Evolutionary conservation across 768 basidiomycete species (phyloP).

Genomic region (Hemileccinum impolitum): DNA sequence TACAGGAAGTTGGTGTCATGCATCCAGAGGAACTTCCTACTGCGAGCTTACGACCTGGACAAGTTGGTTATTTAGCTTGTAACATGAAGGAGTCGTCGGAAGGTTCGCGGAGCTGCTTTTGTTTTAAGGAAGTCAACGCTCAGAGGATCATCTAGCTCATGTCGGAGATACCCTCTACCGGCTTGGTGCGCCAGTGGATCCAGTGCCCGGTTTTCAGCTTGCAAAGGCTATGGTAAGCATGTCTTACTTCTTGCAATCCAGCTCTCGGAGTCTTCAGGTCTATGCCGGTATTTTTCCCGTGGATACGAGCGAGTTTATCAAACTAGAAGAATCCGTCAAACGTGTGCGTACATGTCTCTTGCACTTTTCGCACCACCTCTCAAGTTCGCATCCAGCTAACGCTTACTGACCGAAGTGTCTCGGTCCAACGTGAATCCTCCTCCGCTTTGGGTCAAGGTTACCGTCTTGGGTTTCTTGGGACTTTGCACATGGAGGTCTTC

Average conservation of each 20-base stretch:
- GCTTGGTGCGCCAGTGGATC: constrained; percentile 67
- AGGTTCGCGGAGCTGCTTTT: constrained; percentile 44
- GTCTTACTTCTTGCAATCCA: not conserved
- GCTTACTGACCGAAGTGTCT: constrained; percentile 84
- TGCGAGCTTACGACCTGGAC: constrained; percentile 63
- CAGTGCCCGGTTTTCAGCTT: constrained; percentile 88
- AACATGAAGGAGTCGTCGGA: constrained; percentile 98
- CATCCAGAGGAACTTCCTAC: constrained; percentile 86
- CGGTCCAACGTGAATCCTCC: constrained; percentile 88
- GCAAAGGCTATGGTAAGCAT: constrained; percentile 84
- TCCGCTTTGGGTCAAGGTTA: constrained; percentile 94
- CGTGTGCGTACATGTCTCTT: constrained; percentile 48
- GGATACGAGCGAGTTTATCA: constrained; percentile 85
- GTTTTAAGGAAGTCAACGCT: not conserved
- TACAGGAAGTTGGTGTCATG: constrained; percentile 85
- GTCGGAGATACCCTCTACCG: constrained; percentile 92
- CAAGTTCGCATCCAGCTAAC: constrained; percentile 52
- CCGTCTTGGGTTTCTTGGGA: constrained; percentile 92
- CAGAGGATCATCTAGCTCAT: constrained; percentile 52
- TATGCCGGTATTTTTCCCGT: constrained; percentile 94
- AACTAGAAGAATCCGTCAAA: constrained; percentile 94
- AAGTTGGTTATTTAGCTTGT: constrained; percentile 88
- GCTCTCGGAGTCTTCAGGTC: constrained; percentile 49
- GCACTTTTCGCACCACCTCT: constrained; percentile 3
- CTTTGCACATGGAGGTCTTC: constrained; percentile 95